Evolutionary conservation across 1,139 yeast species (phyloP).

Genomic region (Magnusiomyces ingens): DNA sequence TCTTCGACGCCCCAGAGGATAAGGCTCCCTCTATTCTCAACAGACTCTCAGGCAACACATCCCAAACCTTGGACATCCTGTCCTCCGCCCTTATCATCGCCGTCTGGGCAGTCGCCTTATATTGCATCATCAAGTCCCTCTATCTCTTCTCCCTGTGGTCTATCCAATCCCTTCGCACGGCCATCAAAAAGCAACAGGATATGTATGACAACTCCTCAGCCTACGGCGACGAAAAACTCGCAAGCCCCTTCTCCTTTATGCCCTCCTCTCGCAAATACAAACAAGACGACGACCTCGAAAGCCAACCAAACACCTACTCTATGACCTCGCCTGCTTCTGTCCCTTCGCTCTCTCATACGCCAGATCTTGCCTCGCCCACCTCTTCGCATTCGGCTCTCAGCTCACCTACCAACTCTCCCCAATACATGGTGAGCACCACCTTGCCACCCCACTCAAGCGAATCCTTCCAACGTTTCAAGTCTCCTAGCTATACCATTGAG

Average conservation of each 20-base stretch:
- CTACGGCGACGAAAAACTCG: not conserved
- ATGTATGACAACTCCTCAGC: not conserved
- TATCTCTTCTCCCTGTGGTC: slow-evolving; percentile 1
- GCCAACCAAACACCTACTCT: slow-evolving; percentile 3
- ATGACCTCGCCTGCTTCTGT: slow-evolving; percentile 6
- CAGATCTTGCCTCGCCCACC: not conserved
- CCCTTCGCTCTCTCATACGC: not conserved
- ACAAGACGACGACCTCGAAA: slow-evolving; percentile 9
- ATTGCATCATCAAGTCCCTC: slow-evolving; percentile 5
- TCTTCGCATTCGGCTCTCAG: not conserved
- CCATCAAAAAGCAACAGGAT: slow-evolving; percentile 2
- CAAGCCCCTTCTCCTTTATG: not conserved
- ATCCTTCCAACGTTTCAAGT: not conserved
- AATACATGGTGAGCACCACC: not conserved
- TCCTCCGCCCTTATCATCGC: slow-evolving; percentile 4
- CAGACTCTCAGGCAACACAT: too few relatives aligned
- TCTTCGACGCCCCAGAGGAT: not conserved
- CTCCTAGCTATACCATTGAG: not conserved
- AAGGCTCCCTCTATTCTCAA: not conserved
- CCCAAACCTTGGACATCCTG: not conserved
- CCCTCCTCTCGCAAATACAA: not conserved
- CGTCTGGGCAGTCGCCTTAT: slow-evolving; percentile 13
- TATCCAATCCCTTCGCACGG: slow-evolving; percentile 2
- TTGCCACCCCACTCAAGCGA: not conserved
- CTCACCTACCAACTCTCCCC: not conserved